phyloP scores from a whole-genome alignment of 1,284 basidiomycete genomes.

The Calocybe gambosa region DNA sequence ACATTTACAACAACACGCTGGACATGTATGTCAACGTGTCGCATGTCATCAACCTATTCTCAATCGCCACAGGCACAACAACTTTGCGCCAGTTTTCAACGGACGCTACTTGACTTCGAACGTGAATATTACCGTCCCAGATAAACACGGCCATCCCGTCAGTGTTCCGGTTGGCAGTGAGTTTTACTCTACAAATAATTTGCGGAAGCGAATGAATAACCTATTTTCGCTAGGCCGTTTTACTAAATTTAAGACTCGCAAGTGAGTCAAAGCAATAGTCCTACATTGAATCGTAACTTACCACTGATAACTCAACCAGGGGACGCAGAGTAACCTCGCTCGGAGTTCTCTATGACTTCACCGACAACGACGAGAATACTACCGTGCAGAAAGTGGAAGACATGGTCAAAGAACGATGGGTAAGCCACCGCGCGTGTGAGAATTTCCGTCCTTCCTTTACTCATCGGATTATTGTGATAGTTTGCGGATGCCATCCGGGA shows the following conservation, averaged over 20 bases:
- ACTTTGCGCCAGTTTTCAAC: slow-evolving; percentile 66
- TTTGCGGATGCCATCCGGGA: slow-evolving; percentile 75
- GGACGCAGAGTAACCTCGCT: slow-evolving; percentile 73
- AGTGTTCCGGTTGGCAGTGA: slow-evolving; percentile 61
- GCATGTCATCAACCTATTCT: not conserved
- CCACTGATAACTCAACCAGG: slow-evolving; percentile 25
- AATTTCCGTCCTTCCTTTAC: not conserved
- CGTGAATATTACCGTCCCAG: slow-evolving; percentile 72
- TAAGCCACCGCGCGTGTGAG: slow-evolving; percentile 20
- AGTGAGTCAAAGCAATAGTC: slow-evolving; percentile 36
- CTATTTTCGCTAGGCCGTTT: slow-evolving; percentile 41
- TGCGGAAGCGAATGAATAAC: not conserved
- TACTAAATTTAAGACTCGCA: slow-evolving; percentile 69
- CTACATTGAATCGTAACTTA: not conserved
- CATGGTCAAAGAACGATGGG: slow-evolving; percentile 75
- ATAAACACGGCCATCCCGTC: slow-evolving; percentile 41
- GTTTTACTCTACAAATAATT: slow-evolving; percentile 12
- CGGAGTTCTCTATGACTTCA: slow-evolving; percentile 77
- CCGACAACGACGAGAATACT: slow-evolving; percentile 57
- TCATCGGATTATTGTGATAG: slow-evolving; percentile 27
- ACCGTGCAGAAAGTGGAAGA: slow-evolving; percentile 68
- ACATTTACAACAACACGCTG: slow-evolving; percentile 68
- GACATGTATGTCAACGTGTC: slow-evolving; percentile 52
- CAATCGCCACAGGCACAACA: slow-evolving; percentile 44
- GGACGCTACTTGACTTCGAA: slow-evolving; percentile 82